Evolutionary conservation across 192 early-diverging fungal genomes (phyloP), one percentile per base, ranked within the genome.

Genomic region (Gryganskiella cystojenkinii): DNA sequence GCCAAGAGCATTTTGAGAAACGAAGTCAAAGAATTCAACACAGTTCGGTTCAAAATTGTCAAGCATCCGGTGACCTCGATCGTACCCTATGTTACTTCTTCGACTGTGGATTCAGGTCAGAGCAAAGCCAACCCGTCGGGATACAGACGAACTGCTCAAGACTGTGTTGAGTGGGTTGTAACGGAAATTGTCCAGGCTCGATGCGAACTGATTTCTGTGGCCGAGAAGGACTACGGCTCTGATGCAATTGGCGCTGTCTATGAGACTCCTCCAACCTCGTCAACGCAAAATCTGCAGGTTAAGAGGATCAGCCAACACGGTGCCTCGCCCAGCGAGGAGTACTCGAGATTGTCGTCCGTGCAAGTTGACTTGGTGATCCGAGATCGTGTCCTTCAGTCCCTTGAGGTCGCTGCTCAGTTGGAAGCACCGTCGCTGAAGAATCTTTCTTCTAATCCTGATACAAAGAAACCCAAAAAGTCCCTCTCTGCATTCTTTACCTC

Each of bases 11-110:
- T 73, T 5, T 22, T 60, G n/a, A 57, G 53, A 40, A 56, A 54
- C 11, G 62, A 73, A 20, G 46, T 46, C 28, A 64, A 65, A 40
- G 65, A 68, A 1, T 62, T 76, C 22, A 57, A 52, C 14, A 56
- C 65, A 11, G 73, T 76, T 24, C 73, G 73, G 10, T 76, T 76
- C 73, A 76, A 66, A 47, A 63, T 76, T 44, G 73, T 76, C 20
- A 76, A 67, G 55, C 73, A 76, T n/a, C 73, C 73, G 0, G 73
- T 63, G 60, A 76, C 64, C 1, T 63, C 58, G 34, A 44, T 63
- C 2, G 37, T 76, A 24, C 73, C 73, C 4, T 68, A 44, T 51
- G 59, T 76, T 5, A 44, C 58, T 1, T 76, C 73, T 0, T 49
- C 53, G 0, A 31, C 25, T 0, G 28, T 33, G 13, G 51, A 61